Evolutionary conservation across 2,329 filamentous ascomycete genomes (phyloP).

Genomic region (Penicillium griseofulvum): DNA sequence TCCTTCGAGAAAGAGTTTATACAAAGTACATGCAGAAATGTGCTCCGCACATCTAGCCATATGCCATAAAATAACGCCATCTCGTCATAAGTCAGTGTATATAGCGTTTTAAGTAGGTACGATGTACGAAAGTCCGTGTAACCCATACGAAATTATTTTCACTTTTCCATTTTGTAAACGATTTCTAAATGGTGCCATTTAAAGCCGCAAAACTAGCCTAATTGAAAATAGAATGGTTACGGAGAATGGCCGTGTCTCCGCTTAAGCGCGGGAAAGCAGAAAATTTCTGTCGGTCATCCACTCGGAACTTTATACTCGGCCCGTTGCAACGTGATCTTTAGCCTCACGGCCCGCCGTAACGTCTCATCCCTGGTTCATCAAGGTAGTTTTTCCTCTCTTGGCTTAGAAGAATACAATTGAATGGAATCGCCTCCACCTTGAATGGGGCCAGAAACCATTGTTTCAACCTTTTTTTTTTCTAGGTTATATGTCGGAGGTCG

Average conservation of each 20-base stretch:
- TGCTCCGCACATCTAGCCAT: constrained; percentile 3
- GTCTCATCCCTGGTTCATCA: background rate
- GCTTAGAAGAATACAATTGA: background rate
- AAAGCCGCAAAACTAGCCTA: background rate
- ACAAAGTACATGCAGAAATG: background rate
- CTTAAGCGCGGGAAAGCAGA: constrained; percentile 17
- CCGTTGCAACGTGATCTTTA: constrained; percentile 18
- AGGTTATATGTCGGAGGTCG: background rate
- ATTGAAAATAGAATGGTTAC: background rate
- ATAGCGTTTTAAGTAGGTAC: background rate
- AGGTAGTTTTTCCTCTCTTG: background rate
- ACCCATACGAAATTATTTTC: background rate
- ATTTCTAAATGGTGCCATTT: constrained; percentile 5
- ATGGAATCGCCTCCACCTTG: background rate
- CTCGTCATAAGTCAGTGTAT: background rate
- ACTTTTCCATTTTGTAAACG: background rate
- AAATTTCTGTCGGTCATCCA: constrained; percentile 20
- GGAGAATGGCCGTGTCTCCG: constrained; percentile 8
- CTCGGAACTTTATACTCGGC: constrained; percentile 18
- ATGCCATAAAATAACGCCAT: constrained; percentile 5
- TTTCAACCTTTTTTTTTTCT: background rate
- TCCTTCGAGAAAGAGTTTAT: background rate
- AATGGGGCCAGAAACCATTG: background rate
- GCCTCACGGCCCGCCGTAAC: background rate
- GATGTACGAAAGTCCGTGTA: background rate